These are phyloP conservation scores for Saturnispora dispora DNA, from an alignment of 805 yeast species.

Conservation along the genomic window DNA sequence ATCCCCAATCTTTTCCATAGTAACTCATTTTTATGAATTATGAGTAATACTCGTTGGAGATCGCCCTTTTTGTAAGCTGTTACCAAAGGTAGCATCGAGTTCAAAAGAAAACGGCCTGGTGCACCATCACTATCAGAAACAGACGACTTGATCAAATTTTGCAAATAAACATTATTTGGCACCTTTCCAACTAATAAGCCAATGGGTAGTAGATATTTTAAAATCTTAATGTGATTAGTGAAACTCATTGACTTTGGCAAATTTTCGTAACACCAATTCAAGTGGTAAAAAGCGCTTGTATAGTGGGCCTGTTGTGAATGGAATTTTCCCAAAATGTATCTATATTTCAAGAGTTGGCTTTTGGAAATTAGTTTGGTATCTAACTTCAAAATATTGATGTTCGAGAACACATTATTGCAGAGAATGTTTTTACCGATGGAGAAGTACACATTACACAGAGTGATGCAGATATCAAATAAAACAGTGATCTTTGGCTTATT, in stretches of 20 bases:
- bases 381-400: conserved; percentile 44
- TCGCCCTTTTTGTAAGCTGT: conserved; percentile 35
- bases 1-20: conserved; percentile 32
- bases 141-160: conserved; percentile 10
- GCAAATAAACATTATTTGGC: conserved; percentile 30
- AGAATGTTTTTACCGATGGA: conserved; percentile 44
- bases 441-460: conserved; percentile 44
- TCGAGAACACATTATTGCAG: conserved; percentile 54
- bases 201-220: conserved; percentile 43
- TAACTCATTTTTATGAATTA: conserved; percentile 28
- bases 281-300: conserved; percentile 37
- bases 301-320: conserved; percentile 45
- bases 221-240: conserved; percentile 29
- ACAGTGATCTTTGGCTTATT: conserved; percentile 34
- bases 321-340: conserved; percentile 45
- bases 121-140: conserved; percentile 6
- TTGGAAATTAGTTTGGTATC: conserved; percentile 32
- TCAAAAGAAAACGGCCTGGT: conserved; percentile 15
- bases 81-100: conserved; percentile 32
- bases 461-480: conserved; percentile 39
- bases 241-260: conserved; percentile 20
- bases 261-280: conserved; percentile 40
- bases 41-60: conserved; percentile 27
- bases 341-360: conserved; percentile 41
- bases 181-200: conserved; percentile 43